Percentiles rank a stretch among this genome's conserved stretches.
phyloP scores from a whole-genome alignment of 2,329 filamentous ascomycete genomes.

The Cadophora luteo-olivacea region DNA sequence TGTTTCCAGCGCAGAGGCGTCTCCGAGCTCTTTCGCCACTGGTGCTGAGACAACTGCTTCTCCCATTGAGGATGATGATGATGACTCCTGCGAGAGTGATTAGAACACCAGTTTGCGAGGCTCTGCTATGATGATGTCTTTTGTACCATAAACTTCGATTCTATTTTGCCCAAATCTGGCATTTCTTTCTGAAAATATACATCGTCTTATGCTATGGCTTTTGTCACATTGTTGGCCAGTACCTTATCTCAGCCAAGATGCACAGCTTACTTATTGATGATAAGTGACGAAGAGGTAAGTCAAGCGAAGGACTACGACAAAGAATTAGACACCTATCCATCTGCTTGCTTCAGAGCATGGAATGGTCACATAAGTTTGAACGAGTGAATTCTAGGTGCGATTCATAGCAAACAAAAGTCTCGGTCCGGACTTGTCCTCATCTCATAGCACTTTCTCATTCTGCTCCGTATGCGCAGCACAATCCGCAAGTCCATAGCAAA shows the following conservation, averaged over 20 bases:
- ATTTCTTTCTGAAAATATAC: neutral
- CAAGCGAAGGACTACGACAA: too few species aligned
- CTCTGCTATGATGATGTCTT: neutral
- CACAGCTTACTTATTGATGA: too few species aligned
- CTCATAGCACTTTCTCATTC: too few species aligned
- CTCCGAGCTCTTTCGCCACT: neutral
- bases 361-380: too few species aligned
- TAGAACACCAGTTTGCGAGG: neutral
- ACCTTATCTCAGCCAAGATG: neutral
- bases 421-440: too few species aligned
- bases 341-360: too few species aligned
- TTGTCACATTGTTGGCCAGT: neutral
- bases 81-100: neutral
- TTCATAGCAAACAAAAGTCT: too few species aligned
- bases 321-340: too few species aligned
- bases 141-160: neutral
- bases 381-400: too few species aligned
- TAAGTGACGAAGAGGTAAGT: too few species aligned
- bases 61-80: neutral
- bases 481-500: too few species aligned
- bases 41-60: neutral
- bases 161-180: neutral
- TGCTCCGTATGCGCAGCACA: too few species aligned
- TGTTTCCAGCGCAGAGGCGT: neutral
- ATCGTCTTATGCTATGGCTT: neutral